Evolutionary conservation across 208 protist species (phyloP).

Genomic region (Trypanosomatidae sp.): DNA sequence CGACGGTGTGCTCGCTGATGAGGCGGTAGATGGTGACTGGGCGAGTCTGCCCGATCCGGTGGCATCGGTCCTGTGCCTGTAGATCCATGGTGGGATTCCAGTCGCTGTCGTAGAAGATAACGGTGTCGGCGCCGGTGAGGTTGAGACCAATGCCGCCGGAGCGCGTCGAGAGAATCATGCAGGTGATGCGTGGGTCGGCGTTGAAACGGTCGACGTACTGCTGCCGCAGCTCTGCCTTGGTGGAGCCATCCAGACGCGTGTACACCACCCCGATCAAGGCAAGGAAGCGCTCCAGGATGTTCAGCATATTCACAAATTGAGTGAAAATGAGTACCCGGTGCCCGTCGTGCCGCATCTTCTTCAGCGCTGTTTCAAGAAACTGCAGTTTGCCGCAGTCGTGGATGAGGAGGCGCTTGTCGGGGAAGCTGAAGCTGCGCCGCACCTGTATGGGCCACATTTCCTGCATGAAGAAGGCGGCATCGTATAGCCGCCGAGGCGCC

Average conservation of each 20-base stretch:
- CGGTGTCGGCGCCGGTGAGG: conserved; percentile 98
- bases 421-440: conserved; percentile 89
- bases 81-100: conserved; percentile 99
- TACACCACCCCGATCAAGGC: conserved; percentile 91
- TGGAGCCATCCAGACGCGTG: conserved; percentile 95
- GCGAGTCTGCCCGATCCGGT: conserved; percentile 98
- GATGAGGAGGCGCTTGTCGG: conserved; percentile 95
- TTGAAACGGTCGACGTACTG: conserved; percentile 95
- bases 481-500: conserved; percentile 33
- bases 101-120: conserved; percentile 99
- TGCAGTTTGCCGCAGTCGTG: conserved; percentile 98
- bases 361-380: conserved; percentile 81
- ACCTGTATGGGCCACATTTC: conserved; percentile 81
- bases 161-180: conserved; percentile 98
- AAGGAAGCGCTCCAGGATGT: conserved; percentile 97
- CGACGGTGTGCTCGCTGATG: conserved; percentile 94
- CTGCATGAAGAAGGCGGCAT: conserved; percentile 47
- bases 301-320: conserved; percentile 98
- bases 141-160: conserved; percentile 98
- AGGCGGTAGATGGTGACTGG: conserved; percentile 97
- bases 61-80: conserved; percentile 97
- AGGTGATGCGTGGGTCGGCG: conserved; percentile 90
- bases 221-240: conserved; percentile 89
- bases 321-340: conserved; percentile 99
- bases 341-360: conserved; percentile 68